These are phyloP conservation scores for Blepharisma stoltei DNA, from an alignment of 73 alveolate genomes.

Conservation along the genomic window DNA sequence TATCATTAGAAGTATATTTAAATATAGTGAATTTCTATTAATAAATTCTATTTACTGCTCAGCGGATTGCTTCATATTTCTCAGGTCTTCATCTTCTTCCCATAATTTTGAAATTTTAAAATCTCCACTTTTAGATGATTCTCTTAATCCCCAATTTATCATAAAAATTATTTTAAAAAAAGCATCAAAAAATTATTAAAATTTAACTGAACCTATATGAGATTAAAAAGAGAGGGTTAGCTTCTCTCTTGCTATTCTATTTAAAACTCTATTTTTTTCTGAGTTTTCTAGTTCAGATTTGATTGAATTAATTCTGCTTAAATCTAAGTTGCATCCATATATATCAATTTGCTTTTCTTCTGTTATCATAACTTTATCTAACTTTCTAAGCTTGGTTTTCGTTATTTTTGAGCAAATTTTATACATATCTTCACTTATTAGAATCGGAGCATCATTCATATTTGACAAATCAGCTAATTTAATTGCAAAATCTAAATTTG, in stretches of 20 bases:
- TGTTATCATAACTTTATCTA: constrained; percentile 70
- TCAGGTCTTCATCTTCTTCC: constrained; percentile 72
- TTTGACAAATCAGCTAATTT: constrained; percentile 81
- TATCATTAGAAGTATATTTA: too few relatives aligned
- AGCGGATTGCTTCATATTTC: constrained; percentile 37
- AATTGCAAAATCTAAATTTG: constrained; percentile 78
- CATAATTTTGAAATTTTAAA: constrained; percentile 29
- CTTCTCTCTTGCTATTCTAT: constrained; percentile 17
- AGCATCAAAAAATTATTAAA: too few relatives aligned
- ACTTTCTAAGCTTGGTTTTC: constrained; percentile 41
- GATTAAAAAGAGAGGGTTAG: too few relatives aligned
- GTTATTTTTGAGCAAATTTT: constrained; percentile 41
- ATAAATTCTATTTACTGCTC: too few relatives aligned
- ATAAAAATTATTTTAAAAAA: too few relatives aligned
- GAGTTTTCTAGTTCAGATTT: too few relatives aligned
- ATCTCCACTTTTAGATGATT: constrained; percentile 1
- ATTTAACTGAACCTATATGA: too few relatives aligned
- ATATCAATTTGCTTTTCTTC: constrained; percentile 54
- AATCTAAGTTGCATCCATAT: constrained; percentile 60
- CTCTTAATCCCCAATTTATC: too few relatives aligned
- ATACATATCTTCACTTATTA: constrained; percentile 57
- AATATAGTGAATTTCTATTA: too few relatives aligned
- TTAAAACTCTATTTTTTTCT: background rate
- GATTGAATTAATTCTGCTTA: background rate
- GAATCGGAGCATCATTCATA: constrained; percentile 55